These are phyloP conservation scores for Yarrowia phangngaensis DNA, from an alignment of 805 yeast species.

Conservation along the genomic window DNA sequence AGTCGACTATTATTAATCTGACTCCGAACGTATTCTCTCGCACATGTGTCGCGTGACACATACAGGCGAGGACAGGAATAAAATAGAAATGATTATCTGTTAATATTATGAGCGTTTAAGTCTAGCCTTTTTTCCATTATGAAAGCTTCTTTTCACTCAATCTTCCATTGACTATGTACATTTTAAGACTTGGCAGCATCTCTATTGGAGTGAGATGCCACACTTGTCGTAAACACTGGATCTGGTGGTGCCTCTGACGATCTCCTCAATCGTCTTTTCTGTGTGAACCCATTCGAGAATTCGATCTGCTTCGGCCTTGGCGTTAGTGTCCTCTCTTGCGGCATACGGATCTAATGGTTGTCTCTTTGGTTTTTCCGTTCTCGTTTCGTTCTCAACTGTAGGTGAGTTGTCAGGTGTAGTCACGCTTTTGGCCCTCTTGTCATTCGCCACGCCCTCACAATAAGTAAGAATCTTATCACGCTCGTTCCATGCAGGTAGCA, in stretches of 20 bases:
- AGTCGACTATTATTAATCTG: too few relatives aligned
- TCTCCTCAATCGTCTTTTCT: conserved; percentile 13
- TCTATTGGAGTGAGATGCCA: conserved; percentile 10
- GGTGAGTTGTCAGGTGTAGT: too few relatives aligned
- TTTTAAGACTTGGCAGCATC: too few relatives aligned
- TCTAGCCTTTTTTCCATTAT: too few relatives aligned
- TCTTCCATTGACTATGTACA: too few relatives aligned
- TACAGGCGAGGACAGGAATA: too few relatives aligned
- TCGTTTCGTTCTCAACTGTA: not conserved
- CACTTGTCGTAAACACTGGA: conserved; percentile 12
- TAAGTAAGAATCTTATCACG: conserved; percentile 20
- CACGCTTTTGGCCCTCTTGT: conserved; percentile 6
- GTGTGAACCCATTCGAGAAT: conserved; percentile 20
- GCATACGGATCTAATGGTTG: conserved; percentile 21
- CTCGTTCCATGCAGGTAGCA: conserved; percentile 20
- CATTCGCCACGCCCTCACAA: conserved; percentile 16
- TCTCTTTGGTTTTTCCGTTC: not conserved
- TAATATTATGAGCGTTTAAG: too few relatives aligned
- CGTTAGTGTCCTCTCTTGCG: not conserved
- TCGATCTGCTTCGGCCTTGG: conserved; percentile 5
- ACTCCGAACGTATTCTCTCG: too few relatives aligned
- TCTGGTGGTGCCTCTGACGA: conserved; percentile 15
- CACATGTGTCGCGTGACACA: too few relatives aligned
- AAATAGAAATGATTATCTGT: too few relatives aligned
- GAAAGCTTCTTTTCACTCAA: too few relatives aligned